These are phyloP conservation scores for Phytophthora sansomeana DNA, from an alignment of 352 stramenopile species.

Conservation along the genomic window DNA sequence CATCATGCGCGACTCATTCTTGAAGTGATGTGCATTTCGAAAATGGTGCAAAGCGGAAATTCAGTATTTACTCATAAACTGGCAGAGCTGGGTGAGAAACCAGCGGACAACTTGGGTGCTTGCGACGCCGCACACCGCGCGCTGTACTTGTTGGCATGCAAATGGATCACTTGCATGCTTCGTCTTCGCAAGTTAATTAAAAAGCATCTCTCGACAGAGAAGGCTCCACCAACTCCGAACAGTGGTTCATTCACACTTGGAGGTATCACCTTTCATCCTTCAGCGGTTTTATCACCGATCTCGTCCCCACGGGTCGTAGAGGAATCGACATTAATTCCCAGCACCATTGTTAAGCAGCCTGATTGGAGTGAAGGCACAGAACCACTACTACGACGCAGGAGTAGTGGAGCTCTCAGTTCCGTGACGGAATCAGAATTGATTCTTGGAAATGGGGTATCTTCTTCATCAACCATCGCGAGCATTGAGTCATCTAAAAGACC, in stretches of 20 bases:
- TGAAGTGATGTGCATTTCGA: conserved; percentile 72
- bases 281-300: conserved; percentile 54
- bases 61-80: conserved; percentile 53
- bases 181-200: conserved; percentile 80
- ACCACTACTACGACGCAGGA: conserved; percentile 40
- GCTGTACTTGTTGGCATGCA: conserved; percentile 74
- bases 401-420: conserved; percentile 46
- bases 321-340: conserved; percentile 46
- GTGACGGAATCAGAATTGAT: conserved; percentile 43
- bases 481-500: conserved; percentile 32
- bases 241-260: conserved; percentile 54
- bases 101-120: conserved; percentile 45
- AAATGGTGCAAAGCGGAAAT: conserved; percentile 47
- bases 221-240: conserved; percentile 35
- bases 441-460: conserved; percentile 33
- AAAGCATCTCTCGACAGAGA: conserved; percentile 55
- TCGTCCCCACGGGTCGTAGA: conserved; percentile 47
- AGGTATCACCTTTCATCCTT: conserved; percentile 64
- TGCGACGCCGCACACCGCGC: conserved; percentile 61
- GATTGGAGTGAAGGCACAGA: conserved; percentile 46
- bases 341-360: conserved; percentile 48
- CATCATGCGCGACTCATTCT: conserved; percentile 71
- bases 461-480: conserved; percentile 35
- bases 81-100: conserved; percentile 39
- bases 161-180: conserved; percentile 79